phyloP scores from a whole-genome alignment of 768 basidiomycete genomes.

The Hydnomerulius pinastri region DNA sequence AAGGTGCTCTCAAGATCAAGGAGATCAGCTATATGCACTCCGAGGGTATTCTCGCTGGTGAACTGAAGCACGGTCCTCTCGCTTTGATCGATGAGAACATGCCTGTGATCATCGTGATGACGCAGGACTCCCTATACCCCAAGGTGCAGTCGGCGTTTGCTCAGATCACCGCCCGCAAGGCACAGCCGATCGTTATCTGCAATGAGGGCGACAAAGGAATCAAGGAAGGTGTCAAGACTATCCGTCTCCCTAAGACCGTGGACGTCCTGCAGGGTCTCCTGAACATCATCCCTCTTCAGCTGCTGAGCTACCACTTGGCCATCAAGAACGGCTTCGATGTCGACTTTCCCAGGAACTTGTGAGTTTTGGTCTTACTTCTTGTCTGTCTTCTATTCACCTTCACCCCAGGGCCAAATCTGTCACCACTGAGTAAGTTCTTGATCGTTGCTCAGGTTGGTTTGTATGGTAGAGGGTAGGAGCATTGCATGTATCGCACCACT shows the following conservation, averaged over 20 bases:
- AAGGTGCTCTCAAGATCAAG: slow-evolving; percentile 99
- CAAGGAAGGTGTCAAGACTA: slow-evolving; percentile 73
- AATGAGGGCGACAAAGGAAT: slow-evolving; percentile 89
- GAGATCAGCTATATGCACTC: slow-evolving; percentile 84
- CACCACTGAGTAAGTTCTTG: slow-evolving; percentile 58
- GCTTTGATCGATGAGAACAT: slow-evolving; percentile 98
- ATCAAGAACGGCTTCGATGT: slow-evolving; percentile 96
- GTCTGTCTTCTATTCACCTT: slow-evolving; percentile 10
- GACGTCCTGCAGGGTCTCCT: slow-evolving; percentile 94
- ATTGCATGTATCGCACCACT: background rate
- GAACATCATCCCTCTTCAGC: slow-evolving; percentile 95
- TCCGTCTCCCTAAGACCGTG: slow-evolving; percentile 92
- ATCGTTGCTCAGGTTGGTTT: background rate
- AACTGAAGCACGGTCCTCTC: slow-evolving; percentile 97
- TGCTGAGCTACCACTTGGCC: slow-evolving; percentile 95
- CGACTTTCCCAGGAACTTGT: slow-evolving; percentile 97
- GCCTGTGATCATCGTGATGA: slow-evolving; percentile 99
- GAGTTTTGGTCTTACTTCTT: slow-evolving; percentile 33
- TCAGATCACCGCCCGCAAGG: slow-evolving; percentile 97
- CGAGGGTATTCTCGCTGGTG: slow-evolving; percentile 91
- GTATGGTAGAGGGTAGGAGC: background rate
- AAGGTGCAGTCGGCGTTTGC: slow-evolving; percentile 96
- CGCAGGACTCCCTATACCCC: slow-evolving; percentile 95
- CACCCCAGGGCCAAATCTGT: slow-evolving; percentile 70
- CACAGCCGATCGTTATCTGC: slow-evolving; percentile 92